Evolutionary conservation across 169 alveolate species (phyloP), one percentile per base, ranked within the genome.

Genomic region (Plasmodium knowlesi): DNA sequence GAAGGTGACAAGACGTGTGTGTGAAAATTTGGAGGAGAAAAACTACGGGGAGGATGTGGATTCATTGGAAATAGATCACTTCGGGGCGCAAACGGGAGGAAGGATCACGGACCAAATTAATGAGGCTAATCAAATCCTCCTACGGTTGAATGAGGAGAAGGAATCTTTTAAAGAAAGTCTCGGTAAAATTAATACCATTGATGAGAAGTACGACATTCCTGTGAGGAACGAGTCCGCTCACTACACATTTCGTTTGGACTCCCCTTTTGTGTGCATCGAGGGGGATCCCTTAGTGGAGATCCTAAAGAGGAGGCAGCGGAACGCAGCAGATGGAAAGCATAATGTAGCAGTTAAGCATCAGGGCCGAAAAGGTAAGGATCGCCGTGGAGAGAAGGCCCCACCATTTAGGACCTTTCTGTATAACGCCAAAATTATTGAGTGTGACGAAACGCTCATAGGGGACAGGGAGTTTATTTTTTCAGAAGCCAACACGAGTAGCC

Each of bases 41-140:
- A 76, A 57, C 30, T 34, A 57, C 46, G 37, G 30, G 3, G 10
- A 78, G 10, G 61, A 78, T 46, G 57, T 12, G 57, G 57, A 46
- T 2, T 0, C 57, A 12, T 46, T 46, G 57, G 57, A 46, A 19
- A n/a, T 82, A 53, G 94, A 88, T 6, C 54, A 79, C 46, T 16
- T 57, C 22, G 81, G 72, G 41, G 39, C 19, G 19, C 83, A 22
- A 10, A 19, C 4, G 5, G 67, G 81, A 19, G 54, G 54, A 5
- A 37, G 72, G 8, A 28, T 0, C 53, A 5, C 83, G 37, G 76
- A 79, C 5, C 83, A 88, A 79, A 78, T 67, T 5, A 88, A 54
- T 46, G 70, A 88, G 46, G 94, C 90, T 12, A 88, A 88, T 80
- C 94, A 88, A 88, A 88, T 88, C 79, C 70, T 88, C 50, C 30